Conservation (phyloP, 1,284 basidiomycete genomes). For the Hypsizygus ulmarius region DNA sequence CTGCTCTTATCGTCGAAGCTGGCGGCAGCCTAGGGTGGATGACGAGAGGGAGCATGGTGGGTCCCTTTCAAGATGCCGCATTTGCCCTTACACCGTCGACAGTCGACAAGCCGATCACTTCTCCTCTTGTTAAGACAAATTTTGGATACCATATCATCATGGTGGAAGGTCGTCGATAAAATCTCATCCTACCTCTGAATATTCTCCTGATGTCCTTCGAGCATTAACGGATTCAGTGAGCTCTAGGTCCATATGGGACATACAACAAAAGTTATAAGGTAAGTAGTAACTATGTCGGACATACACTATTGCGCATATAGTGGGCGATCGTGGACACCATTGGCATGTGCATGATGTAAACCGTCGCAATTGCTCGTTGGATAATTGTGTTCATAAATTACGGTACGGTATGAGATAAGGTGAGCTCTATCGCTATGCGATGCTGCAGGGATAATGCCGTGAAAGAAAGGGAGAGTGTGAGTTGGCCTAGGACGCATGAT, state of each 20-base stretch:
- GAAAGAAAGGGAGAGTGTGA: constrained; percentile 1
- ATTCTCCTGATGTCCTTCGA: not conserved
- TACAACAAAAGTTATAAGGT: constrained; percentile 3
- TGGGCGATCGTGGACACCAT: not conserved
- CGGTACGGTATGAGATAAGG: constrained; percentile 3
- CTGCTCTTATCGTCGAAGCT: constrained; percentile 39
- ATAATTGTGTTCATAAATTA: constrained; percentile 1
- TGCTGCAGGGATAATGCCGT: not conserved
- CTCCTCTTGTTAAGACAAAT: constrained; percentile 73
- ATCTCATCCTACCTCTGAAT: not conserved
- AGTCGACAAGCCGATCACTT: constrained; percentile 70
- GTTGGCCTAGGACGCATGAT: constrained; percentile 15
- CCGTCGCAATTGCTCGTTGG: constrained; percentile 3
- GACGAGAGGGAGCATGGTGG: constrained; percentile 80
- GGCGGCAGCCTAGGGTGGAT: constrained; percentile 85
- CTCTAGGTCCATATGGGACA: not conserved
- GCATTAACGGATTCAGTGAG: not conserved
- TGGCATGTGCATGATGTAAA: not conserved
- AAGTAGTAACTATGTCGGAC: not conserved
- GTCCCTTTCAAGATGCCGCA: constrained; percentile 80
- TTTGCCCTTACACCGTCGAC: constrained; percentile 76
- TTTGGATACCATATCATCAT: constrained; percentile 89
- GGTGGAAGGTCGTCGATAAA: constrained; percentile 76
- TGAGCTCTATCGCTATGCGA: not conserved
- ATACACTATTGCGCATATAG: constrained; percentile 1